Base-by-base conservation (phyloP, 805 yeast species). In the Cyberlindnera xylosilytica region DNA sequence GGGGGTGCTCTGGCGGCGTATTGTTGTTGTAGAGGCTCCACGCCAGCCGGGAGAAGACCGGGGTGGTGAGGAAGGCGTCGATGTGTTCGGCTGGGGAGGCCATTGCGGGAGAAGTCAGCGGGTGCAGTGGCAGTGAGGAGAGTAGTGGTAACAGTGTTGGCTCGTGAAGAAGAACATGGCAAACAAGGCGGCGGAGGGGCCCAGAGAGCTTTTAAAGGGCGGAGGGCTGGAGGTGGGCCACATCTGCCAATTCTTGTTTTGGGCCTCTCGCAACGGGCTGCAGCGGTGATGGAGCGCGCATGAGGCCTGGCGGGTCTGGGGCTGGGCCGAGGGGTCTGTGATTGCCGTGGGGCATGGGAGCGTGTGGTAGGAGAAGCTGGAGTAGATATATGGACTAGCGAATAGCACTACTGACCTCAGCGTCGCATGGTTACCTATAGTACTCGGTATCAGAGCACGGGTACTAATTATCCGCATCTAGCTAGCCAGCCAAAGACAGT, bases 11-110 rank as follows among this genome's bases (percentile, higher is more conserved):
- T 8, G 29, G 19, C 8, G 9, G 9, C n/a, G 17, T 34, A 2
- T 18, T 20, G 11, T 44, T 45, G 34, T 46, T 41, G 37, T 50
- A 53, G 19, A 42, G 30, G 16, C 28, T 30, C 49, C 53, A 51
- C 1, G 57, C 47, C 5, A 49, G 39, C 50, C 49, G 49, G 34
- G 51, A 39, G 41, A 46, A 49, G 17, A 41, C 36, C 19, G 38
- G 44, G 6, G 15, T 29, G 12, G 46, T 38, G 17, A 38, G 20
- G 36, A 45, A 38, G 29, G 44, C 5, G 30, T 41, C 46, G 41
- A 22, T 22, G 24, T 7, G 24, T 10, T 8, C 10, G 7, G 24
- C 10, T 7, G 7, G 10, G 24, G 41, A 40, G 18, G 28, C 23
- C 15, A 24, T 26, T 20, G 26, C 7, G 35, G 37, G 42, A 34